These are phyloP conservation scores for Leptographium procerum DNA, from an alignment of 2,329 filamentous ascomycete genomes.

Conservation along the genomic window DNA sequence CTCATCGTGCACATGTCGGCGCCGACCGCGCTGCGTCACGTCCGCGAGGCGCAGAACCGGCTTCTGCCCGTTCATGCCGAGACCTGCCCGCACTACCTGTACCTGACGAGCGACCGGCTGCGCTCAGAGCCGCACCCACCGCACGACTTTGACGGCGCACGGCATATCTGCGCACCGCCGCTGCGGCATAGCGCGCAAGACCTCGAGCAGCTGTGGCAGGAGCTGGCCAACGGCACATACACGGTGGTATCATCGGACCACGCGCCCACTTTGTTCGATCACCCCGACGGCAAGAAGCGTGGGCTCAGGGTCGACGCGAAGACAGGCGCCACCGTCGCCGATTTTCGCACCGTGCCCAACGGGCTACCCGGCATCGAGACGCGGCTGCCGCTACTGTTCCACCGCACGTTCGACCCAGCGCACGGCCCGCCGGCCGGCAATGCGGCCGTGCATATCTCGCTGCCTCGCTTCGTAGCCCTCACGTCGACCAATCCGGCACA, in stretches of 20 bases:
- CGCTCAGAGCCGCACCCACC: constrained; percentile 12
- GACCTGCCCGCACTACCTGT: constrained; percentile 47
- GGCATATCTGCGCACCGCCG: constrained; percentile 41
- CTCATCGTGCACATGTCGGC: constrained; percentile 42
- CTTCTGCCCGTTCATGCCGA: constrained; percentile 43
- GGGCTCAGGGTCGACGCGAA: constrained; percentile 5
- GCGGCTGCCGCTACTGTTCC: constrained; percentile 34
- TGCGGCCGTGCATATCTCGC: constrained; percentile 21
- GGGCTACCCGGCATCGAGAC: constrained; percentile 47
- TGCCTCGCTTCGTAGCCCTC: constrained; percentile 41
- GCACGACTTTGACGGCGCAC: constrained; percentile 24
- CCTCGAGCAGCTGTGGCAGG: constrained; percentile 38
- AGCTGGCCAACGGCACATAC: constrained; percentile 41
- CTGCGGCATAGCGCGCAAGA: constrained; percentile 30
- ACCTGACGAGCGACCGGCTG: constrained; percentile 30
- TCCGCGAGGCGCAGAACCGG: constrained; percentile 35
- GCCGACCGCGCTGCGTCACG: constrained; percentile 32
- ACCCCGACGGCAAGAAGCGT: constrained; percentile 19
- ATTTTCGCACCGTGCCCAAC: constrained; percentile 44
- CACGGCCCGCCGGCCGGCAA: constrained; percentile 8
- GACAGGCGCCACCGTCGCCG: constrained; percentile 8
- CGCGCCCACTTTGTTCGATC: constrained; percentile 36
- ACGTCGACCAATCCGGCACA: constrained; percentile 44
- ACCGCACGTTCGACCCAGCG: constrained; percentile 13
- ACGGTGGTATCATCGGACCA: constrained; percentile 39